Base-by-base conservation (phyloP, 768 basidiomycete genomes). In the Russula sp. region DNA sequence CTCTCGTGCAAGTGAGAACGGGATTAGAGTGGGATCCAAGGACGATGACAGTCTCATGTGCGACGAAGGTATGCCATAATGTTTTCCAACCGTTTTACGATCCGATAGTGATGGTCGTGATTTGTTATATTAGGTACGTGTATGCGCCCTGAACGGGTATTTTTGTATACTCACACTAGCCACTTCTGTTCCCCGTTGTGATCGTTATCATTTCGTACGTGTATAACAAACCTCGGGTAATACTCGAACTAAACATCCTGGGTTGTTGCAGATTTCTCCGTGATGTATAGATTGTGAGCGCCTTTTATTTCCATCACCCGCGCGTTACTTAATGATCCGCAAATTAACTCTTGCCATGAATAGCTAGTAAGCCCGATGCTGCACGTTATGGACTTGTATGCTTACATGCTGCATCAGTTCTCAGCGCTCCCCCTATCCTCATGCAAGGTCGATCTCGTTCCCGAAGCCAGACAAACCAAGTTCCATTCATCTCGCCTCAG, bases 1-100 rank as follows among this genome's bases (percentile, higher is more conserved):
- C 61, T 84, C 82, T 34, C 79, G 88, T 56, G 86, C 88, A 57
- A 84, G 78, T 63, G 85, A 88, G 68, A 85, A 89, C 66, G 87
- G 87, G 49, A 89, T 89, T 64, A 86, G 81, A 73, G 85, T 88
- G 57, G 77, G 82, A 30, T 74, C 78, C 44, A 74, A 72, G 22
- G 72, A 73, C 28, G 75, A 78, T 2, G 74, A 79, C 11, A 74
- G 73, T 64, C 76, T 74, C 64, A 75, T 73, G 53, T 78, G 80
- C 22, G 87, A 87, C 65, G 82, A 84, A 68, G 75, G 81, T 81
- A 67, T 62, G 67, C 58, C 53, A 53, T 42, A 51, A 44, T 57
- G 44, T 73, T 76, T 72, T 75, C 53, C 22, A 77, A 75, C 68
- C 73, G 38, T 77, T 81, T 57, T 72, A 34, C 78, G 79, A 80